Base-by-base conservation (phyloP, 306 rosid species). In the Acacia melanoxylon region DNA sequence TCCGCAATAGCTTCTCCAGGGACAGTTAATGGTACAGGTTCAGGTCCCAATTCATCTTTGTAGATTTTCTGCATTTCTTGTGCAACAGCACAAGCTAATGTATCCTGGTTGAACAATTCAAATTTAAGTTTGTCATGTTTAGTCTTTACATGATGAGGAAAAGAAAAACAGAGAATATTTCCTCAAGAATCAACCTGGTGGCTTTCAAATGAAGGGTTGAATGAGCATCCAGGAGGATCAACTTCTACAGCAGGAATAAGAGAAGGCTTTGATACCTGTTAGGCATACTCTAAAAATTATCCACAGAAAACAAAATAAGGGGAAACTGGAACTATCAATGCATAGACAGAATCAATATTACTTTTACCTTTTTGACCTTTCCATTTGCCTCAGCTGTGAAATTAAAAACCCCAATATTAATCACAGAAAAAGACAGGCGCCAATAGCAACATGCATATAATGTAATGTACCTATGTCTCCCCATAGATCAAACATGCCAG, bases 201-300 rank as follows among this genome's bases (percentile, higher is more conserved):
- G 78, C 92, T 95, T 78, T 93, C 94, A 71, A 80, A 68, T 19
- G 94, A 33, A 25, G 97, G 98, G 86, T 95, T 95, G 86, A 85
- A 95, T 27, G 98, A 93, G 78, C 97, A 93, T 46, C 98, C 97
- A 0, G 96, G 94, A 77, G 91, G 99, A 76, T 96, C 98, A 87
- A 93, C 94, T 88, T 96, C 98, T 70, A 96, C 97, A 0, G 97
- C 98, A 56, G 98, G 93, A 90, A 96, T 91, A 84, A 84, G 74
- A 45, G 97, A 77, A 62, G 91, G 88, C 90, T 87, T 96, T 31
- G 74, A 75, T 42, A 48, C 84, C 97, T 92, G 82, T 52, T 13
- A 49, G 70, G 66, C 70, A 75, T 17, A 27, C n/a, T 59, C 51
- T 41, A 82, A 56, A 84, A 49, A 41, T 86, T 63, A 77, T 77